phyloP scores from a whole-genome alignment of 1,284 basidiomycete genomes.

The Paramarasmius palmivorus region DNA sequence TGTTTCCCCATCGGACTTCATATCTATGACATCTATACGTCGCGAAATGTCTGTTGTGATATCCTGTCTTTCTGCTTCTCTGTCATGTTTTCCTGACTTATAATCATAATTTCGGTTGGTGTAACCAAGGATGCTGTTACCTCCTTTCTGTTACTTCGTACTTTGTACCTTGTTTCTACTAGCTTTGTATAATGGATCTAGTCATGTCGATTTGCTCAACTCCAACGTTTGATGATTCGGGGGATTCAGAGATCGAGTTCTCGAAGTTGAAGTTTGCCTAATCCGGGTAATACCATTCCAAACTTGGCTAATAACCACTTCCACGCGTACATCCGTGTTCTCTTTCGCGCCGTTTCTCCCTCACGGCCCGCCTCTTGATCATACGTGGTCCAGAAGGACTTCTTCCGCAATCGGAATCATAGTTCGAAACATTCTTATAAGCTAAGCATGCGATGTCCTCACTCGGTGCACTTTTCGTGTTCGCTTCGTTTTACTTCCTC shows the following conservation, averaged over 20 bases:
- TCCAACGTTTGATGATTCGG: no score
- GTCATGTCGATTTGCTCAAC: no score
- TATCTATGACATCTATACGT: background rate
- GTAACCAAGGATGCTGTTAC: no score
- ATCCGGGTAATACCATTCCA: no score
- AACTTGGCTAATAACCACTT: no score
- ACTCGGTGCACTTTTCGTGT: background rate
- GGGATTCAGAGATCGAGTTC: no score
- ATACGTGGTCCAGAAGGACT: background rate
- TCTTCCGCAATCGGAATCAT: slow-evolving; percentile 20
- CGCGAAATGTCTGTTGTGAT: no score
- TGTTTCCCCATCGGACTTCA: background rate
- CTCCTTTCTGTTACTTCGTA: background rate
- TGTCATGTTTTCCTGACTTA: background rate
- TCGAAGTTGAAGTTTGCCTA: no score
- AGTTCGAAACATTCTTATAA: slow-evolving; percentile 21
- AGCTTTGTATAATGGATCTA: background rate
- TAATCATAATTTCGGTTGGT: background rate
- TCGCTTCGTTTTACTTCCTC: slow-evolving; percentile 4
- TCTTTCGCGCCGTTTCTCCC: no score
- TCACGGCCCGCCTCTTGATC: no score
- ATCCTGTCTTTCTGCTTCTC: background rate
- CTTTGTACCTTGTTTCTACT: background rate
- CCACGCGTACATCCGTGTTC: no score
- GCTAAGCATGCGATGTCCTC: slow-evolving; percentile 20